Conservation (phyloP, 345 rosid genomes). For the Brassica carinata region DNA sequence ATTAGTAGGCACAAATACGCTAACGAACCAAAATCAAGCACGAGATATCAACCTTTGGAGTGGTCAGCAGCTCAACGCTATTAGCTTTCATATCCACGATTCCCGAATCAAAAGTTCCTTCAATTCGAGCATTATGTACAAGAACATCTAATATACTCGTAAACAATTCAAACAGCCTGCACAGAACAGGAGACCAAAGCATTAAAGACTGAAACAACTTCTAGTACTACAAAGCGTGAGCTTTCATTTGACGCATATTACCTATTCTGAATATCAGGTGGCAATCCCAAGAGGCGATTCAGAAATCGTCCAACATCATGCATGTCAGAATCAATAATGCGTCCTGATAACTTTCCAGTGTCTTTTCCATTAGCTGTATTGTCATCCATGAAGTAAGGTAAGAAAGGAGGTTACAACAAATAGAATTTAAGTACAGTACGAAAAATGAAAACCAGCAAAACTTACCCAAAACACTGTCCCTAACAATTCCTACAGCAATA, state of each 20-base stretch:
- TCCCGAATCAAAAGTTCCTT: constrained; percentile 94
- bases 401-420: constrained; percentile 11
- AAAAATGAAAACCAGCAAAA: constrained; percentile 20
- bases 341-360: constrained; percentile 77
- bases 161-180: constrained; percentile 93
- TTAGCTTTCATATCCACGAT: constrained; percentile 96
- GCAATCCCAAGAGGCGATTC: constrained; percentile 91
- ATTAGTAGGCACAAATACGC: constrained; percentile 21
- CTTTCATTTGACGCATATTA: constrained; percentile 18
- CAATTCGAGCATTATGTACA: constrained; percentile 89
- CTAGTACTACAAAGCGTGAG: background rate
- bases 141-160: constrained; percentile 84
- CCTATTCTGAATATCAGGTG: constrained; percentile 98
- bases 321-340: constrained; percentile 98
- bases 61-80: constrained; percentile 70
- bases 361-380: constrained; percentile 84
- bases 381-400: constrained; percentile 22
- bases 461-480: constrained; percentile 83
- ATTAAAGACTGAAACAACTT: constrained; percentile 27
- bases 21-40: constrained; percentile 24
- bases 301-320: constrained; percentile 96
- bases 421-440: background rate
- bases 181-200: constrained; percentile 18
- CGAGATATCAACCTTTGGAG: constrained; percentile 70
- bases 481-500: constrained; percentile 95